Base-by-base conservation (phyloP, 2,329 filamentous ascomycete genomes). In the Cadophora sp. region DNA sequence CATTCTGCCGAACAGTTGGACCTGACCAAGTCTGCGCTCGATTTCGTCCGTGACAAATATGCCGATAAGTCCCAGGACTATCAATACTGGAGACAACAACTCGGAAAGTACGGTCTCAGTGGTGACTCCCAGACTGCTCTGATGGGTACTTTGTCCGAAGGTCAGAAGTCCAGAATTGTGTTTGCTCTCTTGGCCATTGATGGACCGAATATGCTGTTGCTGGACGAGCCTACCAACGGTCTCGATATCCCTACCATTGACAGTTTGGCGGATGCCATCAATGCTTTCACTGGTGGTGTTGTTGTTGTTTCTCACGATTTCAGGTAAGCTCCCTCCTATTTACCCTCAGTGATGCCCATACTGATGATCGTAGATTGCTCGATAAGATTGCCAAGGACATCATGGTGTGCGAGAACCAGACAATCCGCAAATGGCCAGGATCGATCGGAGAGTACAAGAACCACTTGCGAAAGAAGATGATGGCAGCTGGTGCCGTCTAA, bases 191-290 rank as follows among this genome's bases (percentile, higher is more conserved):
- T 99, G 73, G 96, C 96, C 73, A 97, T 99, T 74, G 96, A 99
- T 76, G 85, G 90, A 31, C 96, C 96, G 76, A 99, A 99, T 87
- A 99, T 99, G 96, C 83, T 99, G 76, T 83, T 99, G 75, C 89
- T 99, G 66, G 96, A 99, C 84, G 96, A 99, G 85, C 97, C 96
- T 81, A 99, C 96, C 80, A 99, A 99, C 90, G 96, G 96, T 88
- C 86, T 99, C 72, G 96, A 99, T 87, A 99, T 99, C 73, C 94
- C 96, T 34, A 98, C 96, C 64, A 99, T 99, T 78, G 96, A 99
- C 85, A 94, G 91, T 83, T 83, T 99, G 83, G 97, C 96, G 2
- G 95, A 99, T 78, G 96, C 96, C 76, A 99, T 99, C 84, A 97
- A 98, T 79, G 91, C 93, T 69, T 99, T 78, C 70, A 94, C 89